A percentile compares a stretch with the other conserved stretches of the same genome.
Evolutionary conservation across 2,329 filamentous ascomycete species (phyloP).

Genomic region (Beauveria asiatica): DNA sequence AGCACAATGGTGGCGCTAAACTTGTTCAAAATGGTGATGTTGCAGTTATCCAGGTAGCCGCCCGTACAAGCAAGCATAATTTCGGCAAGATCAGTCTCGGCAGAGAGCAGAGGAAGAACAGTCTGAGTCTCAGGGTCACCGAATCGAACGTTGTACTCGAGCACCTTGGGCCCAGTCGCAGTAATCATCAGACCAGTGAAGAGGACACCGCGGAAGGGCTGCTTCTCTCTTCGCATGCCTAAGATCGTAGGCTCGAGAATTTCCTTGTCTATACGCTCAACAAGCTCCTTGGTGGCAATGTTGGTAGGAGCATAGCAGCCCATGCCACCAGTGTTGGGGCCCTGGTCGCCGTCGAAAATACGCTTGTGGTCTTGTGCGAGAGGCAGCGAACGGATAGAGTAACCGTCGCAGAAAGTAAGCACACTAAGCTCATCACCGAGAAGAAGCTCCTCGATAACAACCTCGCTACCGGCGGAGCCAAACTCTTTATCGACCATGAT

Average conservation of each 20-base stretch:
- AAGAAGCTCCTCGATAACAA: constrained; percentile 92
- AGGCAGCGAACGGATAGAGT: constrained; percentile 72
- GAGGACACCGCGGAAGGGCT: constrained; percentile 64
- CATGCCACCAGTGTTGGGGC: constrained; percentile 96
- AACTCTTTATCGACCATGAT: constrained; percentile 90
- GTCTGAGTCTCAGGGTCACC: constrained; percentile 91
- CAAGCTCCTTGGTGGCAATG: constrained; percentile 65
- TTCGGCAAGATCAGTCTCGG: constrained; percentile 75
- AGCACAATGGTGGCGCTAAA: constrained; percentile 92
- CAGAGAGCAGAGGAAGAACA: constrained; percentile 66
- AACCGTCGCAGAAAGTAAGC: constrained; percentile 84
- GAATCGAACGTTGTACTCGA: constrained; percentile 91
- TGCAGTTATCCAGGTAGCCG: constrained; percentile 61
- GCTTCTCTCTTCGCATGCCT: constrained; percentile 75
- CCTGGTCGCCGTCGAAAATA: constrained; percentile 80
- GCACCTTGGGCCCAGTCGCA: constrained; percentile 65
- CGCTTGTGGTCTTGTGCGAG: constrained; percentile 96
- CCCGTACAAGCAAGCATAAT: constrained; percentile 80
- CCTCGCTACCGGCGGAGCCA: constrained; percentile 75
- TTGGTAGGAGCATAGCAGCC: constrained; percentile 92
- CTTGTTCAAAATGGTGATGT: constrained; percentile 56
- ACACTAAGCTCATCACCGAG: constrained; percentile 89
- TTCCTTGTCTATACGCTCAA: constrained; percentile 68
- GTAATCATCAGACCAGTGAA: constrained; percentile 96
- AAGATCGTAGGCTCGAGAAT: constrained; percentile 85